phyloP scores from a whole-genome alignment of 306 rosid genomes.

The Cicer judaicum region DNA sequence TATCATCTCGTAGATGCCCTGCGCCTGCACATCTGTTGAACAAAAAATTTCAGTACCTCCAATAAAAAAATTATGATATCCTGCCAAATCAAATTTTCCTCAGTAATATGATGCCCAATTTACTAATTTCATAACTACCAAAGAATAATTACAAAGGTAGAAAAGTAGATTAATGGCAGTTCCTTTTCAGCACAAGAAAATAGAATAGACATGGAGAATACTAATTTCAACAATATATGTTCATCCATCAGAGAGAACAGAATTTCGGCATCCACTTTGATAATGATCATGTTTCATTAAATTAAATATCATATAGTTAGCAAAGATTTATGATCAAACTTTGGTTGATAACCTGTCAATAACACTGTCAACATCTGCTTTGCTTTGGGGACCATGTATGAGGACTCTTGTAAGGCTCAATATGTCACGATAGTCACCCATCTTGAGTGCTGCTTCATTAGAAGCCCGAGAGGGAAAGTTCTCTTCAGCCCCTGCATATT shows the following conservation, averaged over 20 bases:
- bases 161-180: background rate
- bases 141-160: background rate
- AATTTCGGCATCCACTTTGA: slow-evolving; percentile 14
- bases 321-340: slow-evolving; percentile 20
- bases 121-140: slow-evolving; percentile 14
- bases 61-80: slow-evolving; percentile 12
- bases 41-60: slow-evolving; percentile 44
- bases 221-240: background rate
- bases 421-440: slow-evolving; percentile 93
- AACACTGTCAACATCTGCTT: slow-evolving; percentile 77
- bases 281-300: background rate
- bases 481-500: slow-evolving; percentile 45
- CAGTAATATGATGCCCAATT: slow-evolving; percentile 9
- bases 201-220: slow-evolving; percentile 22
- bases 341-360: slow-evolving; percentile 69
- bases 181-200: slow-evolving; percentile 15
- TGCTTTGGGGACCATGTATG: slow-evolving; percentile 84
- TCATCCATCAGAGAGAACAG: background rate
- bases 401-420: slow-evolving; percentile 93
- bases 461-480: slow-evolving; percentile 59
- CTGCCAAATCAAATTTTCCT: slow-evolving; percentile 10
- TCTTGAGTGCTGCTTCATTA: slow-evolving; percentile 71
- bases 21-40: slow-evolving; percentile 82
- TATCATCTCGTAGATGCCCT: slow-evolving; percentile 85
- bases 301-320: slow-evolving; percentile 17